Conservation (phyloP, 768 basidiomycete genomes). For the Trametes elegans region DNA sequence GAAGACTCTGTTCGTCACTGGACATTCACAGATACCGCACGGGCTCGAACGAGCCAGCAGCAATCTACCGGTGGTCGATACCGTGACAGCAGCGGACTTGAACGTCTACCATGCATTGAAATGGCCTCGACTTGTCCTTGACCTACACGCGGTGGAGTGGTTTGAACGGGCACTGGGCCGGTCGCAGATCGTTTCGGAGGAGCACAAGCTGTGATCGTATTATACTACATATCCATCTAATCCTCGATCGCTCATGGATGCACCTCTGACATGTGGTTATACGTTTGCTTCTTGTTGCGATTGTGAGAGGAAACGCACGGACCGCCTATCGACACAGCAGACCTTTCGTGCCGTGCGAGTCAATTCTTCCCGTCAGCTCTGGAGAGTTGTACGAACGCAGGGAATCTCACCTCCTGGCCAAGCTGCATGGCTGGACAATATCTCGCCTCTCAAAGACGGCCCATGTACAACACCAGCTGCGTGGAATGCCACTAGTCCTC, state of each 20-base stretch:
- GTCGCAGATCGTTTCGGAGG: constrained; percentile 1
- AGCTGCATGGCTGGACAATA: too few relatives aligned
- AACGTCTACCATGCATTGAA: constrained; percentile 82
- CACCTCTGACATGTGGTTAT: too few relatives aligned
- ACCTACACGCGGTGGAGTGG: constrained; percentile 77
- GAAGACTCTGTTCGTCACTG: constrained; percentile 77
- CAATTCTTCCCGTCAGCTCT: too few relatives aligned
- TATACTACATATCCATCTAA: not conserved
- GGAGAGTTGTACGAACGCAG: too few relatives aligned
- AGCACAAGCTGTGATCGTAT: constrained; percentile 9
- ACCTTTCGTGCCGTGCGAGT: too few relatives aligned
- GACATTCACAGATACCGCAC: constrained; percentile 50
- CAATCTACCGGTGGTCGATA: constrained; percentile 70
- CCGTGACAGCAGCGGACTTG: constrained; percentile 62
- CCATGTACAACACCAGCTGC: too few relatives aligned
- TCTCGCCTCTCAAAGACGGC: too few relatives aligned
- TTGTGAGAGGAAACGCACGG: too few relatives aligned
- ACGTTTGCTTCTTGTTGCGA: not conserved
- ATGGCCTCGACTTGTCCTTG: constrained; percentile 80
- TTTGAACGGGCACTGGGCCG: constrained; percentile 66
- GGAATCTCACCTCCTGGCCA: too few relatives aligned
- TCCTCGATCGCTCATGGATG: not conserved
- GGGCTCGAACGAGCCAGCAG: constrained; percentile 59
- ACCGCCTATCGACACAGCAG: too few relatives aligned
- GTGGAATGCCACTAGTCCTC: not conserved